Conservation (phyloP, 441 rosid species). For the Sinapis alba region DNA sequence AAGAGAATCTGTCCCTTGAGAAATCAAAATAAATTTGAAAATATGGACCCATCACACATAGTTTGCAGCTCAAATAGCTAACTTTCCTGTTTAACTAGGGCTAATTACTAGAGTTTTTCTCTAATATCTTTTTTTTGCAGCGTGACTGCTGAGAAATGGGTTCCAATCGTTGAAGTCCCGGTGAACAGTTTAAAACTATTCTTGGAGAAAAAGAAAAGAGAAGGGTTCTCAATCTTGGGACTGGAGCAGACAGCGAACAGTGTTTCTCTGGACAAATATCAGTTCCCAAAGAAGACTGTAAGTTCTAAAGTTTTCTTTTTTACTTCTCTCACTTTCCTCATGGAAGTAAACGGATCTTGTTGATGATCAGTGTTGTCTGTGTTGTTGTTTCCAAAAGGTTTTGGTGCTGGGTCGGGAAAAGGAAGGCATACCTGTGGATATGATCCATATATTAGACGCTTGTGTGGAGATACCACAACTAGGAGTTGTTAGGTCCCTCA, state of each 20-base stretch:
- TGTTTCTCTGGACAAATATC: slow-evolving; percentile 67
- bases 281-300: slow-evolving; percentile 81
- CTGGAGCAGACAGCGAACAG: slow-evolving; percentile 97
- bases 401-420: slow-evolving; percentile 95
- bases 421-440: slow-evolving; percentile 94
- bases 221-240: slow-evolving; percentile 69
- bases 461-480: slow-evolving; percentile 96
- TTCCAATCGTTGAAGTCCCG: slow-evolving; percentile 87
- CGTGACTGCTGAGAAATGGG: slow-evolving; percentile 98
- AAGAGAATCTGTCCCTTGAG: neutral
- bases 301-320: too few relatives aligned
- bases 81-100: neutral
- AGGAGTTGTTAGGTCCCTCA: slow-evolving; percentile 95
- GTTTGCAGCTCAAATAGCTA: neutral
- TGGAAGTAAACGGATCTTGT: too few relatives aligned
- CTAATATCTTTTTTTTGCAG: slow-evolving; percentile 50
- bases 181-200: slow-evolving; percentile 69
- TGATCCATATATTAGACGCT: slow-evolving; percentile 85
- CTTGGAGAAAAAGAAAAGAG: slow-evolving; percentile 81
- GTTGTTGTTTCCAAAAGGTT: slow-evolving; percentile 49
- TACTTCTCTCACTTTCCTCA: too few relatives aligned
- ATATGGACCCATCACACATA: neutral
- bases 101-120: slow-evolving; percentile 3
- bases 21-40: neutral
- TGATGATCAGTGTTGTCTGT: neutral